phyloP scores from a whole-genome alignment of 139 green algal species.

The Tetradesmus obliquus region DNA sequence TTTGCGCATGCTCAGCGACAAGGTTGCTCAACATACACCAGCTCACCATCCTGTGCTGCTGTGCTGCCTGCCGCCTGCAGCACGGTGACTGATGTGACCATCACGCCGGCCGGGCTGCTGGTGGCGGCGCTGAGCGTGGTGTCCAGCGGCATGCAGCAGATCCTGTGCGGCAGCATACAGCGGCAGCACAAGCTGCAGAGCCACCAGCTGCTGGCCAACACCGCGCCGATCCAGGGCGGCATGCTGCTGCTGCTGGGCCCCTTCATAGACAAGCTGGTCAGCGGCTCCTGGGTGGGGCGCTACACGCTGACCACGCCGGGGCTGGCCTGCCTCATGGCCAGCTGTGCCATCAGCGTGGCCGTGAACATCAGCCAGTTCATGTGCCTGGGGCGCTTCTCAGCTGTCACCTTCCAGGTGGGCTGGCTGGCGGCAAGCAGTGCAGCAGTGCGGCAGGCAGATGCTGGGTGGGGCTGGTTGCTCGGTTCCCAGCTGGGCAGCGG shows the following conservation, averaged over 20 bases:
- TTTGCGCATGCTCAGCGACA: background rate
- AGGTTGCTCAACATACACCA: background rate
- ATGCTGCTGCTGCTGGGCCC: constrained; percentile 81
- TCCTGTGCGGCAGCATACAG: constrained; percentile 91
- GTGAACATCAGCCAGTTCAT: constrained; percentile 95
- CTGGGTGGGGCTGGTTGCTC: background rate
- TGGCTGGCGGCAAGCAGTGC: background rate
- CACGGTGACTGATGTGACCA: constrained; percentile 82
- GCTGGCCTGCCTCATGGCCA: constrained; percentile 66
- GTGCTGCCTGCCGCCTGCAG: constrained; percentile 56
- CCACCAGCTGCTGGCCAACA: constrained; percentile 90
- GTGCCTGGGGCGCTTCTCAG: constrained; percentile 94
- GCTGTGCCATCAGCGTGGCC: constrained; percentile 82
- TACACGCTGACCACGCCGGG: constrained; percentile 71
- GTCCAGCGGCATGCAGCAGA: constrained; percentile 92
- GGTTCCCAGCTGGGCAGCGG: background rate
- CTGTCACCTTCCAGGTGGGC: constrained; percentile 92
- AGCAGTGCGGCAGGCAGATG: background rate
- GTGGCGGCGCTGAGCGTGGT: constrained; percentile 87
- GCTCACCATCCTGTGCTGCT: background rate
- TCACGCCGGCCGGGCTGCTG: constrained; percentile 77
- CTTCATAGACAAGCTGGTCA: constrained; percentile 80
- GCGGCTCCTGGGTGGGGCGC: constrained; percentile 63
- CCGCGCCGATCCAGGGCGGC: constrained; percentile 82
- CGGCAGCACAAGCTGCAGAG: constrained; percentile 81